Evolutionary conservation across 2,329 filamentous ascomycete species (phyloP), one percentile per base, ranked within the genome.

Genomic region (Colletotrichum brevisporum): DNA sequence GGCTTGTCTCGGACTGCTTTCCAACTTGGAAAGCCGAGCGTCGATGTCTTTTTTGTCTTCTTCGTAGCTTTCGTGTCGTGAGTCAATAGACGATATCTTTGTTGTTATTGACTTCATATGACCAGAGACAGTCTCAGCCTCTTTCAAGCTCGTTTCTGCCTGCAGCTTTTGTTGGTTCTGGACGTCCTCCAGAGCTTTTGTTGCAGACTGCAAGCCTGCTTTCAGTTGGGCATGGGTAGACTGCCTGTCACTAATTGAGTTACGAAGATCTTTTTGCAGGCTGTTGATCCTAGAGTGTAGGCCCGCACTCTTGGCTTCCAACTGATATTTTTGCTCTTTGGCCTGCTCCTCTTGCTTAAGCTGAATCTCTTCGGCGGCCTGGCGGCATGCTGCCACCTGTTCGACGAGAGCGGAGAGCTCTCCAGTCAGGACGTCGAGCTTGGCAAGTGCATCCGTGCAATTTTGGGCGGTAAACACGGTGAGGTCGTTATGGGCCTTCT

Each of bases 401-500:
- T 45, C n/a, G 15, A 36, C 21, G 9, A 69, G 31, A 15, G 13
- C 9, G 10, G n/a, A 15, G 6, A 66, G 31, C 15, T 60, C 41
- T 24, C n/a, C 26, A 4, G 26, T 39, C n/a, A 69, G 13, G 5
- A 15, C 10, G 2, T 69, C 50, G 6, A 65, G 43, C 45, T 36
- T 66, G 8, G 54, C 54, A 21, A 69, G 41, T 15, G 62, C n/a
- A 26, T 47, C 43, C 41, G 65, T 15, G 43, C 62, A 69, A 18
- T 52, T 48, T 3, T 54, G 55, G 5, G 66, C 61, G 8, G 62
- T 69, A 18, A 45, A 45, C 10, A 66, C 26, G 43, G 43, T 55
- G 8, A 69, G 55, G 12, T 69, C 61, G 16, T 60, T 51, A 12
- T 69, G 54, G 5, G 66, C 66, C 45, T 51, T 69, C 31, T 50